phyloP scores from a whole-genome alignment of 164 flowering plant species.

The Platanus orientalis region DNA sequence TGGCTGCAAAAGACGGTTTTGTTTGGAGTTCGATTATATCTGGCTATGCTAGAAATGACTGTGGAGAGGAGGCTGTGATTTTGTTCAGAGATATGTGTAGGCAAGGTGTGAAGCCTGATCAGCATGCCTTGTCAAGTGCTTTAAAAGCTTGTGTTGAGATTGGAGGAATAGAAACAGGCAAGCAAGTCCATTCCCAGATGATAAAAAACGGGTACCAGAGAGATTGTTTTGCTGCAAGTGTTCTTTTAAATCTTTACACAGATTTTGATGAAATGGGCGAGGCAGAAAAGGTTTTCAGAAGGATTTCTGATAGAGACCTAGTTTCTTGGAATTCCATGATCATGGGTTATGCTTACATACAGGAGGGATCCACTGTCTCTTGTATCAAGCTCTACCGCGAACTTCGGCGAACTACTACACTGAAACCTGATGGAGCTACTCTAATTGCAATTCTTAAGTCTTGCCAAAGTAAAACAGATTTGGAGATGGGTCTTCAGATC shows the following conservation, averaged over 20 bases:
- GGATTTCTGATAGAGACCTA: too few species aligned
- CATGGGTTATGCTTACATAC: too few species aligned
- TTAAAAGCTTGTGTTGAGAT: too few species aligned
- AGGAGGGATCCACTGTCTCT: too few species aligned
- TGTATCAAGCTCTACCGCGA: too few species aligned
- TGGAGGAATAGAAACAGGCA: conserved; percentile 19
- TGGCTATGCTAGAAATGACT: conserved; percentile 20
- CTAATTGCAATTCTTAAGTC: too few species aligned
- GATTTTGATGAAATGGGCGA: conserved; percentile 7
- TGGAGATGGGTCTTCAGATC: too few species aligned
- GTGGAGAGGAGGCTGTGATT: conserved; percentile 18
- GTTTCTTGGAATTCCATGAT: too few species aligned
- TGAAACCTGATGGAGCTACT: too few species aligned
- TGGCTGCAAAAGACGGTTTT: conserved; percentile 19
- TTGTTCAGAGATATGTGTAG: conserved; percentile 24
- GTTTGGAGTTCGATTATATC: conserved; percentile 29
- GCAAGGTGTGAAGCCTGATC: conserved; percentile 22
- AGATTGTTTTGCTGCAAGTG: conserved; percentile 24
- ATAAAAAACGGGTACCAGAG: conserved; percentile 25
- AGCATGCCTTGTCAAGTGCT: conserved; percentile 23
- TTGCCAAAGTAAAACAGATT: too few species aligned
- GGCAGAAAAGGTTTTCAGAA: conserved; percentile 19
- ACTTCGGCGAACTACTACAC: too few species aligned
- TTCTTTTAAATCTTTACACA: conserved; percentile 17
- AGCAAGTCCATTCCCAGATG: conserved; percentile 20